Base-by-base conservation (phyloP, 2,329 filamentous ascomycete genomes). In the Gremmenia infestans region DNA sequence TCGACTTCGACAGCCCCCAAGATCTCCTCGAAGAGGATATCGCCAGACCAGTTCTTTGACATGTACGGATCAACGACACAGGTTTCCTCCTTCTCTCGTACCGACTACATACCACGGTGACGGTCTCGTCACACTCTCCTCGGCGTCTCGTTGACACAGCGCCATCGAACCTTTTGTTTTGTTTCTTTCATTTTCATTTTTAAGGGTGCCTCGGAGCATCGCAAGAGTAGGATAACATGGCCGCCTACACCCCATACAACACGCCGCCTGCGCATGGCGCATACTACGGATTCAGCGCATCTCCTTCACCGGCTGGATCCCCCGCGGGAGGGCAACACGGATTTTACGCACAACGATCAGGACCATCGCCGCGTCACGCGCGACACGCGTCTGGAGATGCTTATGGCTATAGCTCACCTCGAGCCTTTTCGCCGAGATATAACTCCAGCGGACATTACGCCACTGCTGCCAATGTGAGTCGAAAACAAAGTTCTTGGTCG, bases 401-500 rank as follows among this genome's bases (percentile, higher is more conserved):
- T 9, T 68, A 63, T 52, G 63, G 61, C 37, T 63, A 63, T 52
- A 54, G 57, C 42, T 59, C 62, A 28, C 58, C 60, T 49, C 55
- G 60, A 45, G 58, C 65, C 17, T 71, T 70, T 56, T 70, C 68
- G 28, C 69, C 69, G 47, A 66, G 69, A 60, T 71, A 69, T 61
- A 69, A 65, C 57, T 70, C 67, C 49, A 68, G 60, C 57, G 69
- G 69, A 63, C 59, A 69, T 54, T 71, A 71, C 60, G 65, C 68
- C 56, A 71, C 69, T 63, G 66, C 67, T 66, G 67, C 69, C 63
- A 70, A 71, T 69, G 68, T 71, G 68, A 70, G 68, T 70, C 65
- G 67, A 67, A 69, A 69, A 56, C 54, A 68, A 66, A 65, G 62
- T 68, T 67, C 66, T 63, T 67, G 65, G 64, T 62, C 68, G 56